These are phyloP conservation scores for Saussurea involucrata DNA, from an alignment of 129 eudicot genomes.

Conservation along the genomic window DNA sequence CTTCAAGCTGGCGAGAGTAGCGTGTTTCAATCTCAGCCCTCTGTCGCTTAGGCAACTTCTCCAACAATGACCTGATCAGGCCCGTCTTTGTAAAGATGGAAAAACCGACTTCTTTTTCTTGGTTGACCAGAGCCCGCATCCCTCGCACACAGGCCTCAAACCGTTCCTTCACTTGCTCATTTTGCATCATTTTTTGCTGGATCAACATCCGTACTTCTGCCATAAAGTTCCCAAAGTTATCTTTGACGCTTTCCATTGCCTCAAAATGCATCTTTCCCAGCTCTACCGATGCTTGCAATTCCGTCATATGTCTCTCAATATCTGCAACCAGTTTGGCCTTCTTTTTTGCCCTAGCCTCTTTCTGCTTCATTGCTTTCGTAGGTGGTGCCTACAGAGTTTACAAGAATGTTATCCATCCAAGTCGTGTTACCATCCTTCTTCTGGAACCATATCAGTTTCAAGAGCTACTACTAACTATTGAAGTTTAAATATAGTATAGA, in stretches of 20 bases:
- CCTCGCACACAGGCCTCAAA: background rate
- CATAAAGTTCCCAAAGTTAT: background rate
- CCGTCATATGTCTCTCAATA: background rate
- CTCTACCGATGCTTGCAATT: background rate
- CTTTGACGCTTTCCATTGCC: background rate
- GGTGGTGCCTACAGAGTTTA: background rate
- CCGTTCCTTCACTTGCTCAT: background rate
- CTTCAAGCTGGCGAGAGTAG: background rate
- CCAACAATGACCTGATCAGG: background rate
- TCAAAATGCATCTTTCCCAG: background rate
- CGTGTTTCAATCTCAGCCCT: background rate
- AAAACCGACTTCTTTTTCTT: background rate
- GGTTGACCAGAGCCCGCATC: background rate
- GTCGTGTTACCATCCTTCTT: background rate
- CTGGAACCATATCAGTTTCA: background rate
- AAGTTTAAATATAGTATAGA: background rate
- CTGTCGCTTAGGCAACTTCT: background rate
- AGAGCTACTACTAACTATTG: background rate
- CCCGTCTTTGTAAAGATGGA: background rate
- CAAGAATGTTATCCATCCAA: background rate
- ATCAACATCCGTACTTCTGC: background rate
- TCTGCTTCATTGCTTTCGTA: conserved; percentile 6
- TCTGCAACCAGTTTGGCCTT: background rate
- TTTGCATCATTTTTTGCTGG: background rate
- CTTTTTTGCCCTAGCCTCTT: background rate